Conservation (phyloP, 305 asterid species). For the Rubia balearica region DNA sequence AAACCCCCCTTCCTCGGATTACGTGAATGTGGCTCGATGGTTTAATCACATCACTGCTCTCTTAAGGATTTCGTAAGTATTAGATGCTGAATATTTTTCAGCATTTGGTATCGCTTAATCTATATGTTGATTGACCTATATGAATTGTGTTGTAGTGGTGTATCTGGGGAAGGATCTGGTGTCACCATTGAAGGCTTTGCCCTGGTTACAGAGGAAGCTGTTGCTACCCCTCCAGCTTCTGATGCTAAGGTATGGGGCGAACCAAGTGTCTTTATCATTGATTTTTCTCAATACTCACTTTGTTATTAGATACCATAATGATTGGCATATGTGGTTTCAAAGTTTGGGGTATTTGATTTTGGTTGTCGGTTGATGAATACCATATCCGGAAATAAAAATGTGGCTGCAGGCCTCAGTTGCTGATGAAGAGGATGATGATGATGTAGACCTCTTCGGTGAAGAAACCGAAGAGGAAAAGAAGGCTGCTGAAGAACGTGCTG, state of each 20-base stretch:
- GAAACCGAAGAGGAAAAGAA: slow-evolving; percentile 90
- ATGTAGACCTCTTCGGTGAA: slow-evolving; percentile 82
- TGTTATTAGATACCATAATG: not conserved
- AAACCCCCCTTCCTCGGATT: slow-evolving; percentile 50
- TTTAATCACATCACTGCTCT: slow-evolving; percentile 73
- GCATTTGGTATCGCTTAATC: not conserved
- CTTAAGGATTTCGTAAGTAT: slow-evolving; percentile 73
- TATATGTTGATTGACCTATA: not conserved
- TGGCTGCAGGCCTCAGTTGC: slow-evolving; percentile 50
- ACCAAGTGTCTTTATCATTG: not conserved
- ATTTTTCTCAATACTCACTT: not conserved
- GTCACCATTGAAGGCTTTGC: slow-evolving; percentile 54
- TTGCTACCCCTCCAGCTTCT: slow-evolving; percentile 61
- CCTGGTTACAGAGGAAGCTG: slow-evolving; percentile 30
- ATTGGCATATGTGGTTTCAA: not conserved
- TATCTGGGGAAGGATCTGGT: slow-evolving; percentile 70
- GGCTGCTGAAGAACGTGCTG: slow-evolving; percentile 85
- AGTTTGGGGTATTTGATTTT: not conserved
- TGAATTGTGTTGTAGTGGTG: slow-evolving; percentile 41
- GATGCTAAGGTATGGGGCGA: slow-evolving; percentile 41
- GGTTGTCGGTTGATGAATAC: not conserved
- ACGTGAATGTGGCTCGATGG: slow-evolving; percentile 59
- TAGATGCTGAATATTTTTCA: not conserved
- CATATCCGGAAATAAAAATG: not conserved
- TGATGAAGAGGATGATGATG: slow-evolving; percentile 63